A percentile compares a stretch with the other conserved stretches of the same genome.
Conservation (phyloP, 331 rosid species). For the Rhamnella rubrinervis region DNA sequence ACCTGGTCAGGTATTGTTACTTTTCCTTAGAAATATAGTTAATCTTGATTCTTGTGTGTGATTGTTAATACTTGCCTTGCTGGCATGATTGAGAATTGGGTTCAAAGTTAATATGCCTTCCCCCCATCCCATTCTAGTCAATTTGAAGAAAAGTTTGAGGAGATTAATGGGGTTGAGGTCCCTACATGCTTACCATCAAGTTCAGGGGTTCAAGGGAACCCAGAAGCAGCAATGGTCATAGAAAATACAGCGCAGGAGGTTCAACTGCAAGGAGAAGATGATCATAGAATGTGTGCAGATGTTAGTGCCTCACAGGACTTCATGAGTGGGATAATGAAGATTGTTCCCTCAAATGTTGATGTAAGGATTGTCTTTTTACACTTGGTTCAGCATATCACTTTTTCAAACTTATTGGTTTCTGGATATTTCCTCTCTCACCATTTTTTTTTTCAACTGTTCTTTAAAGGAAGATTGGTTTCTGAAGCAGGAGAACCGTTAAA, state of each 20-base stretch:
- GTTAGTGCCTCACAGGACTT: conserved; percentile 63
- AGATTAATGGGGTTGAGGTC: conserved; percentile 69
- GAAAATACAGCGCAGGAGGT: conserved; percentile 53
- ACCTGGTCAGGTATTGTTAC: conserved; percentile 82
- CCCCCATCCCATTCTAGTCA: conserved; percentile 45
- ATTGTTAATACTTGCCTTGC: conserved; percentile 20
- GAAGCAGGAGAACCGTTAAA: neutral
- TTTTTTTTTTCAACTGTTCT: neutral
- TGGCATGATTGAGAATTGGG: neutral
- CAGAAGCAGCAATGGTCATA: conserved; percentile 30
- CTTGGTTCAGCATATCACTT: neutral
- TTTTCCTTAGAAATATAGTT: conserved; percentile 11
- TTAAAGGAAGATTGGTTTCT: neutral
- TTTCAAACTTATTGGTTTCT: neutral
- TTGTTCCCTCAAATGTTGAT: conserved; percentile 92
- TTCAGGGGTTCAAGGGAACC: conserved; percentile 51
- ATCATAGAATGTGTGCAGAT: conserved; percentile 48
- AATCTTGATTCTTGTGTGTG: conserved; percentile 13
- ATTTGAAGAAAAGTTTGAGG: conserved; percentile 96
- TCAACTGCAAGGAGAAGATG: conserved; percentile 57
- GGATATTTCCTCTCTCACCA: neutral
- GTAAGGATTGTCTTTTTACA: conserved; percentile 48
- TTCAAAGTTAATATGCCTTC: neutral
- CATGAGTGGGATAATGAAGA: conserved; percentile 87
- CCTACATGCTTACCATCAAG: conserved; percentile 53